A percentile compares a stretch with the other conserved stretches of the same genome.
phyloP scores from a whole-genome alignment of 2,329 filamentous ascomycete genomes.

The Pezicula radicicola region DNA sequence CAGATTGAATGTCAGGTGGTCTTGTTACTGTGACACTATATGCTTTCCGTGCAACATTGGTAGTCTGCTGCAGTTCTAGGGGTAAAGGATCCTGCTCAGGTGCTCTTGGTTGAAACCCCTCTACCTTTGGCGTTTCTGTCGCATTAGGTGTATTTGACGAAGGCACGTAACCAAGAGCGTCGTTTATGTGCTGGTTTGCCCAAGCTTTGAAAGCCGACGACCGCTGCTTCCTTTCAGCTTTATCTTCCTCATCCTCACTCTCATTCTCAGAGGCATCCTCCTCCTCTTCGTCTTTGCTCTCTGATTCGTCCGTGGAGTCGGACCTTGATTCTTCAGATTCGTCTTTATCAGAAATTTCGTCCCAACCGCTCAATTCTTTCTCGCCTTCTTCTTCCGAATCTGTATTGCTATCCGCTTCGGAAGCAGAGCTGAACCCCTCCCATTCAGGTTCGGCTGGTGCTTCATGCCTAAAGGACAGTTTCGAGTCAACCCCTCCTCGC shows the following conservation, averaged over 20 bases:
- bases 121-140: conserved; percentile 47
- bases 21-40: conserved; percentile 73
- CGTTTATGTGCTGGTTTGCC: conserved; percentile 83
- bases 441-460: conserved; percentile 51
- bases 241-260: conserved; percentile 28
- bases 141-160: conserved; percentile 32
- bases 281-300: conserved; percentile 13
- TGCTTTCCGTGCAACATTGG: conserved; percentile 64
- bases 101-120: conserved; percentile 64
- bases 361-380: conserved; percentile 4
- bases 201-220: conserved; percentile 85
- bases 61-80: conserved; percentile 57
- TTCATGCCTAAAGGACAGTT: conserved; percentile 45
- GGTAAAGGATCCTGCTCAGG: conserved; percentile 71
- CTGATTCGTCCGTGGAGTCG: neutral
- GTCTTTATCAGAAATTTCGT: neutral
- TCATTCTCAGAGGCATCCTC: conserved; percentile 22
- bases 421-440: conserved; percentile 57
- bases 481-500: conserved; percentile 58
- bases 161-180: conserved; percentile 67
- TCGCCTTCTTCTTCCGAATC: conserved; percentile 28
- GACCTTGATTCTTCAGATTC: neutral
- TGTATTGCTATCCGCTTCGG: conserved; percentile 33
- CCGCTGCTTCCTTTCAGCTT: conserved; percentile 34
- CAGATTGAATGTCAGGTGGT: conserved; percentile 70